Conservation (phyloP, 1,284 basidiomycete genomes). For the Malassezia brasiliensis region DNA sequence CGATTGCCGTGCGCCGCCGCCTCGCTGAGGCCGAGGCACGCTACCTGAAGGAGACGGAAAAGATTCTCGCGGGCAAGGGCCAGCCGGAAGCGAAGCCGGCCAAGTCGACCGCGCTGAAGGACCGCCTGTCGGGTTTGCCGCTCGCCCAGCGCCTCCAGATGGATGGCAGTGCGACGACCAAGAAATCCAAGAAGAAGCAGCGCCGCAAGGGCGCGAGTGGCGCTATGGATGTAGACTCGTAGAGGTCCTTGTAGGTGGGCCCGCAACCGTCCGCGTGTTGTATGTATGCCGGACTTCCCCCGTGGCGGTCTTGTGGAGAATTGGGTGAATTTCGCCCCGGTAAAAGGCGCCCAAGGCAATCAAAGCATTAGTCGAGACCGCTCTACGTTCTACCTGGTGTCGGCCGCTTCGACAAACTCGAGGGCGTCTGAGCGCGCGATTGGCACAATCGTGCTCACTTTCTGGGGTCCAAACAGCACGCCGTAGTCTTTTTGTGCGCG, state of each 20-base stretch:
- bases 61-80: slow-evolving; percentile 4
- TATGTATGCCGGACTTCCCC: too few species aligned
- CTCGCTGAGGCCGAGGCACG: slow-evolving; percentile 17
- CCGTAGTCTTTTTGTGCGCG: slow-evolving; percentile 94
- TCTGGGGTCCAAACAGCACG: slow-evolving; percentile 95
- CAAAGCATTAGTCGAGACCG: too few species aligned
- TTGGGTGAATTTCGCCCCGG: too few species aligned
- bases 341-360: too few species aligned
- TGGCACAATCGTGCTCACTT: slow-evolving; percentile 67
- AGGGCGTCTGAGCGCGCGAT: slow-evolving; percentile 75
- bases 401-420: slow-evolving; percentile 67
- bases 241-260: neutral
- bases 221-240: slow-evolving; percentile 13
- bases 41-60: slow-evolving; percentile 12
- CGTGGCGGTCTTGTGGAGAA: too few species aligned
- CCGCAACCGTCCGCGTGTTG: too few species aligned
- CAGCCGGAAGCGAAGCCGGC: neutral
- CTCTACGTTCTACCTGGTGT: neutral
- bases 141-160: slow-evolving; percentile 13
- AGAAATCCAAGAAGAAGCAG: neutral
- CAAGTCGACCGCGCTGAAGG: slow-evolving; percentile 6
- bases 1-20: slow-evolving; percentile 8
- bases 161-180: neutral
- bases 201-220: neutral
- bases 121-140: slow-evolving; percentile 12